Evolutionary conservation across 176 grass and related monocot species (phyloP), one percentile per base, ranked within the genome.

Genomic region (Eragrostis nindensis): DNA sequence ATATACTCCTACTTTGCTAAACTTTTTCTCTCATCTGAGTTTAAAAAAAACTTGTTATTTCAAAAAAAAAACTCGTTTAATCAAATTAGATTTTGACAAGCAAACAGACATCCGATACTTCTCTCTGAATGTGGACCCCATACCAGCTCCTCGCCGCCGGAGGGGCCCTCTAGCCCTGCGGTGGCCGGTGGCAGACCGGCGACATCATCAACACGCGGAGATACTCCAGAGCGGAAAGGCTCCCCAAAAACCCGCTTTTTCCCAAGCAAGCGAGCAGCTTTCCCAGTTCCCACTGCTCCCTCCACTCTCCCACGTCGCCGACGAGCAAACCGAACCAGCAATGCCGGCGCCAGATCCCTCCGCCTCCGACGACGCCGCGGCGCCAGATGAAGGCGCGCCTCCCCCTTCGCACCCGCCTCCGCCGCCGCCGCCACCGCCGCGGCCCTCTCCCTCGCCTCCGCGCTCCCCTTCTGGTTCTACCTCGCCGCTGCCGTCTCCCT

Each of bases 401-500:
- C 16, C 42, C 24, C 42, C 5, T 16, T 2, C 69, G 16, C 71
- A 61, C 11, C 42, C 44, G 3, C 70, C 42, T 44, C 52, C 19
- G 1, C 73, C 66, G 0, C 57, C 72, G 1, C 62, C 55, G 7
- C 46, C 52, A 1, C 71, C 18, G 1, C 70, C 55, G 1, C 70
- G 21, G 11, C 55, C 74, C 19, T 77, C 29, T 22, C 74, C 4
- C 66, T 80, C 63, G 71, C 67, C 29, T 73, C 77, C 40, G 78
- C 84, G 15, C 65, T 97, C 77, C 70, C 91, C 5, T 97, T 97
- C 89, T 93, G 94, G 94, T 85, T 88, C 79, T 97, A 97, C 84
- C 82, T 91, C 86, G 82, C 91, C 36, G 76, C 84, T 50, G 78
- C 62, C 70, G 86, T 93, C 78, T 84, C 86, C 70, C 69, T 91